Evolutionary conservation across 495 filamentous ascomycete species (phyloP), one percentile per base, ranked within the genome.

Genomic region (Daldinia caldariorum): DNA sequence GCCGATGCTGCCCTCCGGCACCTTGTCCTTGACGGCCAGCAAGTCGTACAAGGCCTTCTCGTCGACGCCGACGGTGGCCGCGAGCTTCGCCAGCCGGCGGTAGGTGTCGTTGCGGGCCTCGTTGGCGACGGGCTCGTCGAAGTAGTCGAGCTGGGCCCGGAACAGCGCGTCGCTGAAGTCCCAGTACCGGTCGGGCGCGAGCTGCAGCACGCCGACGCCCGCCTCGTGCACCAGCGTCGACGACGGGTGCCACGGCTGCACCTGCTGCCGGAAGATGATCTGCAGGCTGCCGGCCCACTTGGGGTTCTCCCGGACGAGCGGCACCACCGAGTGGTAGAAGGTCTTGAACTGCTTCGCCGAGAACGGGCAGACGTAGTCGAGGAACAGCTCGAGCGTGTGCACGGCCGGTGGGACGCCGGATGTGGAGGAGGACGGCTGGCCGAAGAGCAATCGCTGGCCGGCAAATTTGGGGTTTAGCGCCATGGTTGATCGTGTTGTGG

Each of bases 201-300:
- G 69, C 26, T 82, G 85, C 47, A 92, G 82, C 6, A 97, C 91
- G 8, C 93, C 94, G 9, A 91, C 83, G 7, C 83, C 94, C 41
- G 94, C 92, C 84, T 97, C 94, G 79, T 98, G 94, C 26, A 85
- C 84, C 14, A 97, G 87, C 0, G 93, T 97, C 20, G 90, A 93
- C 50, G 91, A 92, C 12, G 94, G 94, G 78, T 98, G 94, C 94
- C 94, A 98, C 13, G 94, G 94, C 78, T 98, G 94, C 70, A 97
- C 88, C 74, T 97, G 94, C 71, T 94, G 93, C 22, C 93, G 90
- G 82, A 97, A 90, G 58, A 97, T 86, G 58, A 94, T 81, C 65
- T 89, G 87, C 3, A 94, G 79, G 61, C 82, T 85, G 22, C 71
- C 51, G n/a, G 84, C 74, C 72, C 90, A 90, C 16, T 63, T 63